These are phyloP conservation scores for Inga oerstediana DNA, from an alignment of 306 rosid species.

Conservation along the genomic window DNA sequence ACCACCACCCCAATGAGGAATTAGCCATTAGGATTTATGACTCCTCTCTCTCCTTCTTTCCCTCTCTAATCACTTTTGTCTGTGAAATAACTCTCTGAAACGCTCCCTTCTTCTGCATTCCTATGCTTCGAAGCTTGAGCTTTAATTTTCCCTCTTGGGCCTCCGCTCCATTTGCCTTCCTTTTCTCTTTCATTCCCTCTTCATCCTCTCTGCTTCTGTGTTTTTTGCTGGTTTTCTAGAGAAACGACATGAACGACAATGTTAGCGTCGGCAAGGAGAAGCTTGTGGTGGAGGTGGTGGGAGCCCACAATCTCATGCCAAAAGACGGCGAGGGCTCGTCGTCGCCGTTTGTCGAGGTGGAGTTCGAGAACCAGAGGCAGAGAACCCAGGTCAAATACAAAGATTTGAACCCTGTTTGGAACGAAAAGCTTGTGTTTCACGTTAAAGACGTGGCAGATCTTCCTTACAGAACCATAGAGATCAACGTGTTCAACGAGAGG, in stretches of 20 bases:
- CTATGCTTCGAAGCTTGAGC: neutral
- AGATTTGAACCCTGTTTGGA: slow-evolving; percentile 66
- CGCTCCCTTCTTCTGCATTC: neutral
- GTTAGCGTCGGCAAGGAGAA: slow-evolving; percentile 36
- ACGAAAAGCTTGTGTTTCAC: slow-evolving; percentile 58
- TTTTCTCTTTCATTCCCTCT: neutral
- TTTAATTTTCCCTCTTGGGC: neutral
- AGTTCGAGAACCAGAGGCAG: slow-evolving; percentile 58
- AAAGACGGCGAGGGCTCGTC: slow-evolving; percentile 72
- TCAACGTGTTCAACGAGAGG: slow-evolving; percentile 60
- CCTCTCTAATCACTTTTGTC: neutral
- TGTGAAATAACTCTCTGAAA: too few relatives aligned
- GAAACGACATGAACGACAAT: slow-evolving; percentile 33
- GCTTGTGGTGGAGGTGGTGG: slow-evolving; percentile 62
- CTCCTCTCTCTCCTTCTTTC: neutral
- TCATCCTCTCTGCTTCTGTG: neutral
- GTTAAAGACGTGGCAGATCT: slow-evolving; percentile 50
- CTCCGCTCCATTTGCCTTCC: neutral
- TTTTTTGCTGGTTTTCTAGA: neutral
- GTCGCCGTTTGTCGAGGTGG: slow-evolving; percentile 59
- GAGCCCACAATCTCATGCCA: slow-evolving; percentile 71
- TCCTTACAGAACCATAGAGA: slow-evolving; percentile 61
- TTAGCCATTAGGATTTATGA: neutral
- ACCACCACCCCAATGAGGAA: neutral
- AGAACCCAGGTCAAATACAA: slow-evolving; percentile 62